These are phyloP conservation scores for Leptosphaerulina australis DNA, from an alignment of 2,329 filamentous ascomycete species.

Conservation along the genomic window DNA sequence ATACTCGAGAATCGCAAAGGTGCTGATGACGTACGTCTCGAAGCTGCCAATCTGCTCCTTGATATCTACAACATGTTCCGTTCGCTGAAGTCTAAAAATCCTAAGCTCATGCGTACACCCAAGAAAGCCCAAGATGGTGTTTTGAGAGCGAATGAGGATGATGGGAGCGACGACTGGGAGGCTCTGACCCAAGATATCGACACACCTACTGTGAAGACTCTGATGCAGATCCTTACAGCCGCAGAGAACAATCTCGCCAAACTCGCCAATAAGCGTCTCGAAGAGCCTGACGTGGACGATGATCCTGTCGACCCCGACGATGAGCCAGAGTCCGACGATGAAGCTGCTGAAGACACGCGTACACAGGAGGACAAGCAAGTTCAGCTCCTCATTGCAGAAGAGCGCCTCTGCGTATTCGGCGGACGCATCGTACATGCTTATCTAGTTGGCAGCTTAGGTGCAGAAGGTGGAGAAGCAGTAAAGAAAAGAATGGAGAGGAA, in stretches of 20 bases:
- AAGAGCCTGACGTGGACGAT: slow-evolving; percentile 67
- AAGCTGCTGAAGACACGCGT: slow-evolving; percentile 52
- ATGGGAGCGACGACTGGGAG: slow-evolving; percentile 56
- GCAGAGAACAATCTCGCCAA: slow-evolving; percentile 70
- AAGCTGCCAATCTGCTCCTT: slow-evolving; percentile 76
- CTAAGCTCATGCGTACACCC: slow-evolving; percentile 39
- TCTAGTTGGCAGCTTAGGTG: slow-evolving; percentile 74
- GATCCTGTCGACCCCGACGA: slow-evolving; percentile 71
- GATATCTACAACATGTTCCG: slow-evolving; percentile 83
- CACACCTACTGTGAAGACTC: slow-evolving; percentile 64
- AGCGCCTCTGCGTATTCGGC: slow-evolving; percentile 82
- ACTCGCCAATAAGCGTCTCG: slow-evolving; percentile 45
- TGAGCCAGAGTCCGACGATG: slow-evolving; percentile 65
- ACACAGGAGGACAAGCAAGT: slow-evolving; percentile 61
- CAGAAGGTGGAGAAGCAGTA: slow-evolving; percentile 58
- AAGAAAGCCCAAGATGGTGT: slow-evolving; percentile 33
- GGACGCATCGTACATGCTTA: slow-evolving; percentile 84
- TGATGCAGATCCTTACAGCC: slow-evolving; percentile 77
- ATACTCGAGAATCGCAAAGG: slow-evolving; percentile 61
- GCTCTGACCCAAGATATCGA: slow-evolving; percentile 74
- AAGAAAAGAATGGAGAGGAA: slow-evolving; percentile 78
- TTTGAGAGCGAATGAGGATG: slow-evolving; percentile 18
- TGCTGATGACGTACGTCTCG: slow-evolving; percentile 78
- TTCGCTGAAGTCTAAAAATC: slow-evolving; percentile 64
- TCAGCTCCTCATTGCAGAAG: slow-evolving; percentile 77